Percentiles rank a stretch among this genome's conserved stretches.
Conservation (phyloP, 495 filamentous ascomycete genomes). For the Tirmania nivea region DNA sequence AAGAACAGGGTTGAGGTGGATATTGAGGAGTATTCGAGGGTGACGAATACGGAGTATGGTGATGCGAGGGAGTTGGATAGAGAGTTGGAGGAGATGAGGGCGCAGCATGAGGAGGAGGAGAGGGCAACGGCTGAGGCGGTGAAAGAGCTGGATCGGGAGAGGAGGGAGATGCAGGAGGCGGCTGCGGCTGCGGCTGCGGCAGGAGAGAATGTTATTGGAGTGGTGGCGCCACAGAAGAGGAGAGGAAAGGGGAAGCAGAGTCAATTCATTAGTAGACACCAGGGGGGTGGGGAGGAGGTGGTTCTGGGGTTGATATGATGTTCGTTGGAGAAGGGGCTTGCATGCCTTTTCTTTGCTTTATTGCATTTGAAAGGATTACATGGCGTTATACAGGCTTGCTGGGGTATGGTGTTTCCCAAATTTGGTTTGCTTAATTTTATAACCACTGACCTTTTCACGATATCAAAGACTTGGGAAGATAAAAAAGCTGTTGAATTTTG, state of each 20-base stretch:
- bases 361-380: neutral
- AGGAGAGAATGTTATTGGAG: constrained; percentile 10
- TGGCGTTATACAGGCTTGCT: too few species aligned
- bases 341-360: neutral
- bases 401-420: too few species aligned
- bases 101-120: constrained; percentile 40
- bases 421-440: too few species aligned
- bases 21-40: constrained; percentile 41
- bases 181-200: constrained; percentile 11
- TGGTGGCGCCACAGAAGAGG: constrained; percentile 28
- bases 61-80: constrained; percentile 40
- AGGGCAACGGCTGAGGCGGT: constrained; percentile 22
- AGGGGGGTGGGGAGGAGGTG: neutral
- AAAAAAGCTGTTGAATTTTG: too few species aligned
- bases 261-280: neutral
- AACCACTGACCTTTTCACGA: too few species aligned
- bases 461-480: too few species aligned
- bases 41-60: constrained; percentile 30
- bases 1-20: constrained; percentile 21
- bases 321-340: neutral
- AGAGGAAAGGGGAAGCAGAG: constrained; percentile 24
- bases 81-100: constrained; percentile 43
- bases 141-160: constrained; percentile 19
- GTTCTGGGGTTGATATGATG: neutral
- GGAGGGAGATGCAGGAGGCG: constrained; percentile 15